phyloP scores from a whole-genome alignment of 768 basidiomycete genomes.

The Clathrus columnatus region DNA sequence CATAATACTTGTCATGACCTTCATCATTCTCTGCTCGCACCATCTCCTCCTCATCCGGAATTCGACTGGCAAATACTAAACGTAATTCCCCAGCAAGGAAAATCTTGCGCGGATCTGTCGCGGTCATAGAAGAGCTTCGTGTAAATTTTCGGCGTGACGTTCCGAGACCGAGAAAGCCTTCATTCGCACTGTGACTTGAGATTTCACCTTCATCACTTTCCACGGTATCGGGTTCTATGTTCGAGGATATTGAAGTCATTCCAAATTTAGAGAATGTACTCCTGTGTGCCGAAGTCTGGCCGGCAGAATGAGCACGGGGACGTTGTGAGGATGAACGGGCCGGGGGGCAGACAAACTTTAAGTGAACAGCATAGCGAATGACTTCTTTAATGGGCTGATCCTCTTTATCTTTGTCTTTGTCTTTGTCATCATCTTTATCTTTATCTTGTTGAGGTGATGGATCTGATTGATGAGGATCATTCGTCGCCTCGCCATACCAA shows the following conservation, averaged over 20 bases:
- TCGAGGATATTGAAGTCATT: slow-evolving; percentile 9
- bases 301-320: slow-evolving; percentile 8
- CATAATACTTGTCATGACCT: neutral
- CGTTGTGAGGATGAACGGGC: neutral
- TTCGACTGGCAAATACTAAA: slow-evolving; percentile 22
- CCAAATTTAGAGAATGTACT: slow-evolving; percentile 7
- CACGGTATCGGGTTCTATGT: slow-evolving; percentile 3
- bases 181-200: slow-evolving; percentile 4
- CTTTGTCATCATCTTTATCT: neutral
- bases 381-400: slow-evolving; percentile 13
- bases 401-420: neutral
- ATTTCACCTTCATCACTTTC: slow-evolving; percentile 9
- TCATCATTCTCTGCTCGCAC: slow-evolving; percentile 13
- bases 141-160: neutral
- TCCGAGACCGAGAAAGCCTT: neutral
- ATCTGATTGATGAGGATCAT: neutral
- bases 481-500: slow-evolving; percentile 11
- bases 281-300: slow-evolving; percentile 2
- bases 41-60: slow-evolving; percentile 17
- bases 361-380: slow-evolving; percentile 21
- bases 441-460: neutral
- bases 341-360: slow-evolving; percentile 24
- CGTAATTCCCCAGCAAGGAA: slow-evolving; percentile 22
- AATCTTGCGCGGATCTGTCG: slow-evolving; percentile 12
- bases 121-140: neutral